A percentile compares a stretch with the other conserved stretches of the same genome.
Evolutionary conservation across 306 rosid genomes (phyloP).

Genomic region (Pyrus betulifolia): DNA sequence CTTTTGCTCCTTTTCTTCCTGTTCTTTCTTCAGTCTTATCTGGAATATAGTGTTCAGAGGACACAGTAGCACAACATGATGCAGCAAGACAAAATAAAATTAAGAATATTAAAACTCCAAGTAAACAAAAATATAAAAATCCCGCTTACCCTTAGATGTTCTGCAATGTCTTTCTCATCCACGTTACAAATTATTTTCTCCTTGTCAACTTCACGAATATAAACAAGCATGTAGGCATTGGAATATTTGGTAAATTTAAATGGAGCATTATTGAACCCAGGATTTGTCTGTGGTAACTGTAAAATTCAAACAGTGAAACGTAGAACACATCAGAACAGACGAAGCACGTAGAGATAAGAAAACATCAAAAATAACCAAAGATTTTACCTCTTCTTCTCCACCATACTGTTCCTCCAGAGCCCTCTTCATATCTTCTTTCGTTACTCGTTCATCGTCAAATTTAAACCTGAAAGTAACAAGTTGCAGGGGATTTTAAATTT

Average conservation of each 20-base stretch:
- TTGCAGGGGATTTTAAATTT: background rate
- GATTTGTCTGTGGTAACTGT: constrained; percentile 81
- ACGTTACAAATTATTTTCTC: constrained; percentile 84
- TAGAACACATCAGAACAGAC: constrained; percentile 1
- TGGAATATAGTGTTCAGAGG: constrained; percentile 15
- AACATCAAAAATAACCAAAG: constrained; percentile 40
- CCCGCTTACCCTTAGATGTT: constrained; percentile 70
- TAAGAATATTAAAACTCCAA: background rate
- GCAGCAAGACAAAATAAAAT: background rate
- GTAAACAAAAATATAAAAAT: background rate
- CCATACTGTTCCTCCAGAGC: constrained; percentile 94
- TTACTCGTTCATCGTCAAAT: constrained; percentile 90
- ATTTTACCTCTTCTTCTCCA: constrained; percentile 85
- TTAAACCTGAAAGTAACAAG: constrained; percentile 49
- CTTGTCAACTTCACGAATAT: constrained; percentile 82
- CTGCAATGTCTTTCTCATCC: constrained; percentile 83
- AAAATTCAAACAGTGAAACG: constrained; percentile 12
- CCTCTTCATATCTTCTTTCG: constrained; percentile 76
- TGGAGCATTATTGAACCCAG: constrained; percentile 80
- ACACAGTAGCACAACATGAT: background rate
- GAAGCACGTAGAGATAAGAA: background rate
- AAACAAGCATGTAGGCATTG: constrained; percentile 95
- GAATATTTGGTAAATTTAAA: constrained; percentile 86
- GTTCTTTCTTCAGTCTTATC: constrained; percentile 85
- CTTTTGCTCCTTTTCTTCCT: constrained; percentile 76